These are phyloP conservation scores for Pigoraptor vietnamica DNA, from an alignment of 78 protist species.

Conservation along the genomic window DNA sequence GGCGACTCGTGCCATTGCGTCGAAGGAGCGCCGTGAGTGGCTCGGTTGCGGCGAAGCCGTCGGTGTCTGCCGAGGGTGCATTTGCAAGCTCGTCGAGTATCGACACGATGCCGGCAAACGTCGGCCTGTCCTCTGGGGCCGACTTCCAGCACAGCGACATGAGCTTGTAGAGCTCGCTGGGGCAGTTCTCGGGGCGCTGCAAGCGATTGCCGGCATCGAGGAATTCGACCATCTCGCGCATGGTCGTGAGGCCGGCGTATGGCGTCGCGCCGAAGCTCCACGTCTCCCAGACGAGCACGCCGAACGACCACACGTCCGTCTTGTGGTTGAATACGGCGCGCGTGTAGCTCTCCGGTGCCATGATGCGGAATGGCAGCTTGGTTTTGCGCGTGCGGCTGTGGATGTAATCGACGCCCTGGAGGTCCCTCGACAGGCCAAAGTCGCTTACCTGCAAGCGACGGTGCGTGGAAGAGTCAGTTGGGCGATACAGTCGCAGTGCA, in stretches of 20 bases:
- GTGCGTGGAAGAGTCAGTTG: too few species aligned
- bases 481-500: too few species aligned
- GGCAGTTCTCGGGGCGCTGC: neutral
- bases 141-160: neutral
- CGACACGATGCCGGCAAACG: neutral
- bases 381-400: neutral
- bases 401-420: neutral
- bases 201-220: neutral
- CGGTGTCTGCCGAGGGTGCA: too few species aligned
- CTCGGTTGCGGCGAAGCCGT: too few species aligned
- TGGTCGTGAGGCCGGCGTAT: neutral
- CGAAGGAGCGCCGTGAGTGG: too few species aligned
- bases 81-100: neutral
- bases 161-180: neutral
- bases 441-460: too few species aligned
- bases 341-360: neutral
- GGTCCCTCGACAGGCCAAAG: neutral
- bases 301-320: constrained; percentile 1
- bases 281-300: neutral
- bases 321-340: neutral
- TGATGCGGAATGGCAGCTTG: neutral
- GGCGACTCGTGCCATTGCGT: too few species aligned
- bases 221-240: neutral
- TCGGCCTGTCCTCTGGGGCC: neutral
- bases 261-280: neutral